Base-by-base conservation (phyloP, 495 filamentous ascomycete species). In the Aspergillus sclerotioniger region DNA sequence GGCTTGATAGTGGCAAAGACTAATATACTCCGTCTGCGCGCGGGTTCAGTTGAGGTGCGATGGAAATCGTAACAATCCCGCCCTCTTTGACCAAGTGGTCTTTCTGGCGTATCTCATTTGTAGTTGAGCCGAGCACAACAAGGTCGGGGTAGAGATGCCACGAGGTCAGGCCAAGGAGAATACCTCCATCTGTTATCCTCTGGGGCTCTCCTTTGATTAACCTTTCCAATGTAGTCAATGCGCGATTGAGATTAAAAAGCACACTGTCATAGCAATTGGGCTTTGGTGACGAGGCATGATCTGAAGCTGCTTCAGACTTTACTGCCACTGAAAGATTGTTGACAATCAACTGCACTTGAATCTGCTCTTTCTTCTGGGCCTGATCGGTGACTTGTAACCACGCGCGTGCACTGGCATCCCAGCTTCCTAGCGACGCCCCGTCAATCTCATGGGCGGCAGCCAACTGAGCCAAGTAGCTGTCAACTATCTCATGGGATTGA, bases 121-220 rank as follows among this genome's bases (percentile, higher is more conserved):
- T 50, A 15, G 15, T 56, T 1, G 44, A 46, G 4, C 45, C 45
- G 3, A 56, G 45, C 3, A 56, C 13, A 2, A 56, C 31, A 4
- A 56, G 33, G 21, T 56, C 54, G 1, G 45, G 54, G 21, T 60
- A 60, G 1, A 60, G n/a, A 37, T 60, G 58, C 58, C 58, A 60
- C 9, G 58, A 55, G 8, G 58, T 52, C 5, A 60, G 45, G 10
- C 51, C 35, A 13, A 60, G 52, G 7, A 60, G 58, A 0, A 55
- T 44, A 3, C 49, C 58, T 17, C 58, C 58, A 9, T 60, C 52
- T 0, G 39, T 43, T 4, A 52, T 52, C 3, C 52, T 33, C 21
- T 60, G 58, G 0, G 58, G 58, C 32, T 44, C 53, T 3, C 58
- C 58, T 13, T 35, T 20, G 5, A 60, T 37, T 8, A 60, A 20